Evolutionary conservation across 2,329 filamentous ascomycete species (phyloP), one percentile per base, ranked within the genome.

Genomic region (Colletotrichum sp.): DNA sequence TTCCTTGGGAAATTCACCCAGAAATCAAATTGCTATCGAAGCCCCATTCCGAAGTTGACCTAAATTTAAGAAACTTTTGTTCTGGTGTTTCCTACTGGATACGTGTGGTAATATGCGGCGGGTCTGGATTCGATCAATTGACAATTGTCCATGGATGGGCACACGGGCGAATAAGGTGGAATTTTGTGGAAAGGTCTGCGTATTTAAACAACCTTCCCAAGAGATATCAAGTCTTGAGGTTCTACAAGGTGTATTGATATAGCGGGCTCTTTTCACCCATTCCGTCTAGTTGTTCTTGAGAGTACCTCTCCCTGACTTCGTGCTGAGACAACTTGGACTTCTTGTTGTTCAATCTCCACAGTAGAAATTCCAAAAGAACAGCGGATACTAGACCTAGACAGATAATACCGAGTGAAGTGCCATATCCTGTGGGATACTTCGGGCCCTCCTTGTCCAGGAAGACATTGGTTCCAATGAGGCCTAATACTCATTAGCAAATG

Each of bases 401-500:
- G n/a, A 69, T 60, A 32, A 69, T 36, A 10, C 44, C 28, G 13
- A 71, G 39, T 1, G 69, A 65, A 15, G 83, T 80, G 0, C 84
- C 82, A 64, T 85, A 87, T 2, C 85, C 86, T 0, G 84, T 83
- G 2, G 79, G 80, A 76, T 86, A 87, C 16, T 64, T 76, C 2
- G 86, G 85, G 2, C 78, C 81, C 66, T 85, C 79, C n/a, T 74
- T 79, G 9, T 80, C 79, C 8, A 85, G 76, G 72, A 85, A 87
- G 69, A 87, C 84, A 75, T 86, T 86, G 18, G 80, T 82, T 57
- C 83, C 83, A n/a, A 86, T 78, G 30, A 84, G 81, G 57, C 83
- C 89, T 71, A 13, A n/a, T n/a, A 49, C 18, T n/a, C 21, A 16
- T 69, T 36, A 60, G 57, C 8, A n/a, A 18, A 16, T 57, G 7